These are phyloP conservation scores for Atkinsonella texensis DNA, from an alignment of 2,329 filamentous ascomycete species.

Conservation along the genomic window DNA sequence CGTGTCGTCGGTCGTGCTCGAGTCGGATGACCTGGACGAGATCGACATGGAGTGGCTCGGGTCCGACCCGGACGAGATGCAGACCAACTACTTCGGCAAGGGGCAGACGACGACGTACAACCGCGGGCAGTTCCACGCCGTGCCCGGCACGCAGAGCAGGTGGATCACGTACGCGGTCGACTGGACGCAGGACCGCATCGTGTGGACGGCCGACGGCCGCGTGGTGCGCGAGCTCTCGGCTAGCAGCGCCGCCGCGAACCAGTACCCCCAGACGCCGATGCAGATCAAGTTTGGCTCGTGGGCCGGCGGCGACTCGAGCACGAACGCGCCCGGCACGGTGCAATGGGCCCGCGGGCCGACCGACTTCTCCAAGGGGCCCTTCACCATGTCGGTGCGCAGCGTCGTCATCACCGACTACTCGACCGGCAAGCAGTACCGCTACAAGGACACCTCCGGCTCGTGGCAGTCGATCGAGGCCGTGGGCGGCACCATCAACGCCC, in stretches of 20 bases:
- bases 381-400: constrained; percentile 70
- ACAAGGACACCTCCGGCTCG: constrained; percentile 63
- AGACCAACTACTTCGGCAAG: constrained; percentile 96
- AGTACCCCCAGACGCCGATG: constrained; percentile 95
- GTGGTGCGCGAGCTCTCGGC: constrained; percentile 65
- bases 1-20: constrained; percentile 81
- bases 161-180: constrained; percentile 86
- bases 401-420: constrained; percentile 82
- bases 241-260: constrained; percentile 52
- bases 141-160: constrained; percentile 54
- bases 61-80: constrained; percentile 62
- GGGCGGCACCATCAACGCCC: constrained; percentile 66
- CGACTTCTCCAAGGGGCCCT: constrained; percentile 74
- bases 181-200: constrained; percentile 76
- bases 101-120: constrained; percentile 77
- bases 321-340: constrained; percentile 70
- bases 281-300: constrained; percentile 85
- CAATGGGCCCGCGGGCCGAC: constrained; percentile 80
- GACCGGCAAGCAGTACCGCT: constrained; percentile 74
- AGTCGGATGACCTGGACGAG: constrained; percentile 87
- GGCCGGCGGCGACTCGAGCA: constrained; percentile 72
- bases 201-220: constrained; percentile 73
- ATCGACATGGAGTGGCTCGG: constrained; percentile 98
- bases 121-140: constrained; percentile 67
- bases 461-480: constrained; percentile 74